phyloP scores from a whole-genome alignment of 306 rosid genomes.

The Malus asiatica region DNA sequence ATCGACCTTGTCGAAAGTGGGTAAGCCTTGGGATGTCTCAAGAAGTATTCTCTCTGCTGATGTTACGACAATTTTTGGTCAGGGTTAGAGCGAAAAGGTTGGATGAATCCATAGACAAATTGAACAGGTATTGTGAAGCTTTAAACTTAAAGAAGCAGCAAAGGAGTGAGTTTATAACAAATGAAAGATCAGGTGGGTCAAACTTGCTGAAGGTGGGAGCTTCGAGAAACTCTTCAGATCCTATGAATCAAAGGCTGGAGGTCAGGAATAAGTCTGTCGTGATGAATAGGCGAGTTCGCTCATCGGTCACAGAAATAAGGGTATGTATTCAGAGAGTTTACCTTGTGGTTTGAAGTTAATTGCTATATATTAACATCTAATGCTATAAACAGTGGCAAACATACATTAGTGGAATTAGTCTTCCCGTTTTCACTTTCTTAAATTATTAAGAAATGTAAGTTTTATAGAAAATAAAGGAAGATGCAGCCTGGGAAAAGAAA shows the following conservation, averaged over 20 bases:
- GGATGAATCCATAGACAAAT: conserved; percentile 57
- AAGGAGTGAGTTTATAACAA: conserved; percentile 51
- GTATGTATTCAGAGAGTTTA: conserved; percentile 34
- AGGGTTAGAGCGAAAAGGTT: conserved; percentile 54
- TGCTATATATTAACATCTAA: neutral
- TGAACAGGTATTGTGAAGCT: conserved; percentile 62
- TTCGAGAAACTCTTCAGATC: conserved; percentile 45
- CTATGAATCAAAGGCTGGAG: conserved; percentile 46
- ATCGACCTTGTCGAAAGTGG: neutral
- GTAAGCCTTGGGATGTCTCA: neutral
- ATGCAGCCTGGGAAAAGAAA: neutral
- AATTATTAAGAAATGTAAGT: neutral
- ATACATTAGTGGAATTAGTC: neutral
- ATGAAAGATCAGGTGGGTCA: conserved; percentile 52
- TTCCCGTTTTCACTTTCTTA: neutral
- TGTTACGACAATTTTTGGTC: conserved; percentile 22
- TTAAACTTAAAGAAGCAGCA: conserved; percentile 55
- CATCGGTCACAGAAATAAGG: conserved; percentile 58
- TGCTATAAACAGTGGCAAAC: neutral
- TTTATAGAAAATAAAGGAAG: neutral
- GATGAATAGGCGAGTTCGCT: conserved; percentile 60
- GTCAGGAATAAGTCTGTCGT: conserved; percentile 48
- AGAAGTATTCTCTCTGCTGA: conserved; percentile 21
- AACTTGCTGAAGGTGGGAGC: conserved; percentile 49
- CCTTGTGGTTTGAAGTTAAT: neutral